Base-by-base conservation (phyloP, 257 asterid species). In the Solanum sparsipilum region DNA sequence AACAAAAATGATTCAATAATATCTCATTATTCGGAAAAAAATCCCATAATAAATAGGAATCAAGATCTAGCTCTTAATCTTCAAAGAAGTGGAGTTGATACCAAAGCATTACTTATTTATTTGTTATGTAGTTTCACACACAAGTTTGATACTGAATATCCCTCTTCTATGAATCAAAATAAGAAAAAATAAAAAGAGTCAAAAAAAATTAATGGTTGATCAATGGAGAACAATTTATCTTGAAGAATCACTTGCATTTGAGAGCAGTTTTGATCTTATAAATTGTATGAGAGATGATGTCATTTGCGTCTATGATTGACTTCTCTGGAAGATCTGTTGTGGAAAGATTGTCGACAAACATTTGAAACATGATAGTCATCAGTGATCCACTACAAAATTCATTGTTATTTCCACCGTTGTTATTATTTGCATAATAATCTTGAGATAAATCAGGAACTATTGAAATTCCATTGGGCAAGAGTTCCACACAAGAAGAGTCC, bases 391-490 rank as follows among this genome's bases (percentile, higher is more conserved):
- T 11, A 2, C 18, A 2, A 11, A 25, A 65, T 25, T 6, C 76
- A 27, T 27, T 68, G 3, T 68, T 7, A 12, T 27, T 68, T 9
- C 7, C 72, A 25, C 3, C 1, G 1, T 6, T 9, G 21, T 27
- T 12, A 67, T 12, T 27, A 27, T 15, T 31, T 25, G 83, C 75
- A 60, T 73, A 36, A 1, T 91, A 84, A 9, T 90, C 87, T 0
- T 89, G 88, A 63, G 82, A 84, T 73, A 92, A 91, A 81, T 92
- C 95, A 1, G 98, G 98, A 29, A 91, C 89, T 9, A 96, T 93
- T 1, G 96, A 90, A 41, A 95, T 94, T 25, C 98, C 98, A 1
- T 97, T 93, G 11, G 99, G 98, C 72, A 95, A 85, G 84, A 96
- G 87, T 29, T 91, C 93, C 84, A 94, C 91, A 4, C 58, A 56